These are phyloP conservation scores for Trichosporon coremiiforme DNA, from an alignment of 1,284 basidiomycete species.

Conservation along the genomic window DNA sequence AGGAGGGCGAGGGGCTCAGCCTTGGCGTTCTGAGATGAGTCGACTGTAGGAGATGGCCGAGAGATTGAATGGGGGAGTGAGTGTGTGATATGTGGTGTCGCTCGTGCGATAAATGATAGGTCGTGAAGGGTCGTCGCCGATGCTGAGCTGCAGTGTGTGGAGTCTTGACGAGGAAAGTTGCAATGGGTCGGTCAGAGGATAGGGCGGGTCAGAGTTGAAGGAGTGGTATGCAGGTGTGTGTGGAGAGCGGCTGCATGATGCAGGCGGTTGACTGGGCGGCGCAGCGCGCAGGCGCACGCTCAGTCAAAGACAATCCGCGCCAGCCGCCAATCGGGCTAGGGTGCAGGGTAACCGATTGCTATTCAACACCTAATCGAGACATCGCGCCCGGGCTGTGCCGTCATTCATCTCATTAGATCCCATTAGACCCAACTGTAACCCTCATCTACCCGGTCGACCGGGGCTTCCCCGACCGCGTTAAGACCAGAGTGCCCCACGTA, in stretches of 20 bases:
- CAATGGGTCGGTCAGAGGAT: neutral
- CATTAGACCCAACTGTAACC: neutral
- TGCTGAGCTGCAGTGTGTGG: neutral
- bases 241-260: neutral
- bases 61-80: neutral
- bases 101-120: neutral
- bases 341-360: neutral
- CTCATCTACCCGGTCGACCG: neutral
- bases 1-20: neutral
- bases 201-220: neutral
- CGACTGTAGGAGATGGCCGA: slow-evolving; percentile 8
- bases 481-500: neutral
- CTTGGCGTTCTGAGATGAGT: slow-evolving; percentile 10
- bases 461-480: neutral
- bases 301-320: neutral
- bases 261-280: neutral
- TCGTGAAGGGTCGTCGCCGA: neutral
- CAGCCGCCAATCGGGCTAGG: neutral
- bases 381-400: neutral
- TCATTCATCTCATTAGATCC: neutral
- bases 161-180: neutral
- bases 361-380: neutral
- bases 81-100: neutral
- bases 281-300: neutral
- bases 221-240: neutral